Conservation (phyloP, 139 green algal genomes). For the Chloropicon primus region DNA sequence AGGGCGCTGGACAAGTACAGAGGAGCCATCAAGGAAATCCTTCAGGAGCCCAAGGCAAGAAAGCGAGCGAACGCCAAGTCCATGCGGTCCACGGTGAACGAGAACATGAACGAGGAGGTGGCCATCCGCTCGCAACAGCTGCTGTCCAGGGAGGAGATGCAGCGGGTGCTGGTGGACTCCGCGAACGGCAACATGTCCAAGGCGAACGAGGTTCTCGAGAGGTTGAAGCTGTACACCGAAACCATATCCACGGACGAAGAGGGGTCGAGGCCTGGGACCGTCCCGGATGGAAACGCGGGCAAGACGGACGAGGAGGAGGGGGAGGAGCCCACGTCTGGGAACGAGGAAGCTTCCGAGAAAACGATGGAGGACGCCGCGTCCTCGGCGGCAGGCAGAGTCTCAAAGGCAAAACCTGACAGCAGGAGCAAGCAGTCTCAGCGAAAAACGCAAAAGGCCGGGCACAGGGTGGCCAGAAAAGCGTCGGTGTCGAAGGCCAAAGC, state of each 20-base stretch:
- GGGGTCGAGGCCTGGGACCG: no score
- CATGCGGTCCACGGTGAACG: background rate
- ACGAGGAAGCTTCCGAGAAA: background rate
- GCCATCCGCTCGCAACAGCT: background rate
- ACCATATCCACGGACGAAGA: background rate
- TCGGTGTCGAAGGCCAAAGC: background rate
- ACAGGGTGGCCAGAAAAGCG: background rate
- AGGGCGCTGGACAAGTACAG: background rate
- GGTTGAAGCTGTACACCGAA: background rate
- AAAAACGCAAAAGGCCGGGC: background rate
- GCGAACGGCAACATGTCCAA: background rate
- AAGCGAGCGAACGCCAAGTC: background rate
- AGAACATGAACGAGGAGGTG: background rate
- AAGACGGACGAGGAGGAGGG: background rate
- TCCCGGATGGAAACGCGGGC: background rate
- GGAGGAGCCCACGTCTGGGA: background rate
- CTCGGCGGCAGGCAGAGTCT: no score
- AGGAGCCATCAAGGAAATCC: background rate
- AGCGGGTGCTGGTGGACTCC: background rate
- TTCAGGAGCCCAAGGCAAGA: background rate
- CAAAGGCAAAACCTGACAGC: no score
- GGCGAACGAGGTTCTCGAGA: background rate
- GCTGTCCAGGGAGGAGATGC: background rate
- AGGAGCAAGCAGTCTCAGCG: background rate
- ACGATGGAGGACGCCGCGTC: no score